Percentiles rank a stretch among this genome's conserved stretches.
phyloP scores from a whole-genome alignment of 208 protist genomes.

The Acanthamoeba sp. region DNA sequence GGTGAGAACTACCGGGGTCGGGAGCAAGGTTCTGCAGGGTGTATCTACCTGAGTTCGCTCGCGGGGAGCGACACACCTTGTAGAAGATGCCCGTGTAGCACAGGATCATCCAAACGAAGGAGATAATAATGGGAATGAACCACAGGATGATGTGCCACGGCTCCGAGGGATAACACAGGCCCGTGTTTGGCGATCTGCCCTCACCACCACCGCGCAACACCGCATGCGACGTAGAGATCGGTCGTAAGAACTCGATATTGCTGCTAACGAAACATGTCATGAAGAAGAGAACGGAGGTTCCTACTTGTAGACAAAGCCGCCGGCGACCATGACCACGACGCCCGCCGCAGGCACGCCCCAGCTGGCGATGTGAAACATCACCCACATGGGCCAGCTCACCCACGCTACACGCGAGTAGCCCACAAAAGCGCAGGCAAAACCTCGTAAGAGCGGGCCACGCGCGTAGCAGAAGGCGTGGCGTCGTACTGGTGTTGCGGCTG shows the following conservation, averaged over 20 bases:
- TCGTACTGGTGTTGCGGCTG: slow-evolving; percentile 28
- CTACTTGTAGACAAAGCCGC: slow-evolving; percentile 57
- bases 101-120: slow-evolving; percentile 27
- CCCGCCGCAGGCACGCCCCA: slow-evolving; percentile 49
- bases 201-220: neutral
- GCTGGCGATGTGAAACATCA: slow-evolving; percentile 30
- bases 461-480: no score
- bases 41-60: neutral
- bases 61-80: neutral
- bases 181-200: neutral
- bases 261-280: neutral
- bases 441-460: no score
- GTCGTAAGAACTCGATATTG: no score
- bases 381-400: slow-evolving; percentile 32
- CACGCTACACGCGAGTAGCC: neutral
- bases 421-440: neutral
- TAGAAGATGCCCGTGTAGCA: slow-evolving; percentile 58
- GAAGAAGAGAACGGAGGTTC: neutral
- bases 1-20: neutral
- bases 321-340: slow-evolving; percentile 33
- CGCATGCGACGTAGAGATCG: no score
- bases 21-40: neutral
- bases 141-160: slow-evolving; percentile 63
- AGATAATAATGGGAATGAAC: slow-evolving; percentile 58
- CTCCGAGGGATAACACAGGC: slow-evolving; percentile 25